Conservation (phyloP, 2,329 filamentous ascomycete species). For the Cercospora sojina region DNA sequence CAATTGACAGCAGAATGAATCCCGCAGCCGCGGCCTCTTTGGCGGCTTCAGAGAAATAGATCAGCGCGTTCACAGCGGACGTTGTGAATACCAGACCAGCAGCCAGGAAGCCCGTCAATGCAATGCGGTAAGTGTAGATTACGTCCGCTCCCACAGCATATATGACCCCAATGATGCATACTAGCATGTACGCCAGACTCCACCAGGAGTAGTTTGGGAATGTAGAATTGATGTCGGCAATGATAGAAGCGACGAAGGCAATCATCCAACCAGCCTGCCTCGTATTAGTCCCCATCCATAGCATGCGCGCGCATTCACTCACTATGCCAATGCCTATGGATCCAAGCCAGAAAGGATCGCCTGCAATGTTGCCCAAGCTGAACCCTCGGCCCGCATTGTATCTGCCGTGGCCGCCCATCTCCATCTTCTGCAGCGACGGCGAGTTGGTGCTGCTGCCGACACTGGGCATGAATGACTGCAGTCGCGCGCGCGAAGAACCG, state of each 20-base stretch:
- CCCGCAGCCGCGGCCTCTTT: constrained; percentile 82
- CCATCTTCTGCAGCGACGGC: constrained; percentile 36
- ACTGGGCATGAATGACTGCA: constrained; percentile 30
- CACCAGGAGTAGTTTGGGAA: constrained; percentile 95
- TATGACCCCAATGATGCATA: constrained; percentile 75
- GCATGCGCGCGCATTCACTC: constrained; percentile 45
- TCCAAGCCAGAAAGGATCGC: constrained; percentile 92
- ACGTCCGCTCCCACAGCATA: constrained; percentile 82
- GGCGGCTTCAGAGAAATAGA: constrained; percentile 72
- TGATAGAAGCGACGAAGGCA: constrained; percentile 80
- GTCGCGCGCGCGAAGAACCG: constrained; percentile 11
- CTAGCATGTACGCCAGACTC: constrained; percentile 80
- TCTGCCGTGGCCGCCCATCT: constrained; percentile 28
- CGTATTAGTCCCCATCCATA: constrained; percentile 18
- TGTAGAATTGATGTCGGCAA: constrained; percentile 58
- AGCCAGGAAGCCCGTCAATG: constrained; percentile 82
- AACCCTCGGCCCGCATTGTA: constrained; percentile 54
- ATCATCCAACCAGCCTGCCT: constrained; percentile 89
- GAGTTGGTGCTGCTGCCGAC: constrained; percentile 29
- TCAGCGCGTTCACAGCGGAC: constrained; percentile 79
- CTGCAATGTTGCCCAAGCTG: constrained; percentile 83
- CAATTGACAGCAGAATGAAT: constrained; percentile 90
- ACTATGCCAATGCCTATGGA: constrained; percentile 90
- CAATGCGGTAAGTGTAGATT: constrained; percentile 85
- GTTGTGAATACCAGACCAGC: constrained; percentile 82